These are phyloP conservation scores for Ogataea naganishii DNA, from an alignment of 805 yeast species.

Conservation along the genomic window DNA sequence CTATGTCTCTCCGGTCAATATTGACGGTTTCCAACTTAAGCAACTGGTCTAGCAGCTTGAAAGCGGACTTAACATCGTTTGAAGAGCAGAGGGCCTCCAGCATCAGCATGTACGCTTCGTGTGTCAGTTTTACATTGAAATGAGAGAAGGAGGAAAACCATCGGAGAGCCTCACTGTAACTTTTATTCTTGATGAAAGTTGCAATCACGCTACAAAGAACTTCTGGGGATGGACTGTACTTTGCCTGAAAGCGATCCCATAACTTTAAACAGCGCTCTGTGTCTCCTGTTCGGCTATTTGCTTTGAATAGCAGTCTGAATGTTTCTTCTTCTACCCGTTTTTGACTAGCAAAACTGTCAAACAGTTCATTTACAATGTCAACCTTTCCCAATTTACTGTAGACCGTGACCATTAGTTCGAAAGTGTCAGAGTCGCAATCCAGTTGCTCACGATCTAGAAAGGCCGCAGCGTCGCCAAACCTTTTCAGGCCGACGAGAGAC, in stretches of 20 bases:
- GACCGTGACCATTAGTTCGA: no score
- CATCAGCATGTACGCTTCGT: slow-evolving; percentile 25
- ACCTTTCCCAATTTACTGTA: no score
- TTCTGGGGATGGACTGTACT: slow-evolving; percentile 36
- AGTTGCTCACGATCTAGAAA: no score
- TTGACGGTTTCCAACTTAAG: slow-evolving; percentile 3
- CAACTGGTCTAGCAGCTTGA: slow-evolving; percentile 22
- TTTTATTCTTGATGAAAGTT: slow-evolving; percentile 27
- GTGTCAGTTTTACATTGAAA: slow-evolving; percentile 19
- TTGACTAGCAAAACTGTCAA: no score
- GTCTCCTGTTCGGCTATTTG: no score
- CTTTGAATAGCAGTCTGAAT: no score
- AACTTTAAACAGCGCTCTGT: no score
- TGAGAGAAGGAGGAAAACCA: slow-evolving; percentile 27
- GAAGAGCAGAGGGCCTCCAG: slow-evolving; percentile 27
- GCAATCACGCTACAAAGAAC: slow-evolving; percentile 38
- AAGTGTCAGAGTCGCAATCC: no score
- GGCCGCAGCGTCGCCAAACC: slow-evolving; percentile 12
- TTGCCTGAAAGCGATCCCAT: no score
- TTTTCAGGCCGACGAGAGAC: slow-evolving; percentile 6
- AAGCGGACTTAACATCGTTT: slow-evolving; percentile 26
- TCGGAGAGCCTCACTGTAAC: slow-evolving; percentile 26
- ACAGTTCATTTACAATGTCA: no score
- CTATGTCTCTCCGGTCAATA: slow-evolving; percentile 6
- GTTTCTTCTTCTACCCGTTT: no score